These are phyloP conservation scores for Prunus kanzakura DNA, from an alignment of 306 rosid species.

Conservation along the genomic window DNA sequence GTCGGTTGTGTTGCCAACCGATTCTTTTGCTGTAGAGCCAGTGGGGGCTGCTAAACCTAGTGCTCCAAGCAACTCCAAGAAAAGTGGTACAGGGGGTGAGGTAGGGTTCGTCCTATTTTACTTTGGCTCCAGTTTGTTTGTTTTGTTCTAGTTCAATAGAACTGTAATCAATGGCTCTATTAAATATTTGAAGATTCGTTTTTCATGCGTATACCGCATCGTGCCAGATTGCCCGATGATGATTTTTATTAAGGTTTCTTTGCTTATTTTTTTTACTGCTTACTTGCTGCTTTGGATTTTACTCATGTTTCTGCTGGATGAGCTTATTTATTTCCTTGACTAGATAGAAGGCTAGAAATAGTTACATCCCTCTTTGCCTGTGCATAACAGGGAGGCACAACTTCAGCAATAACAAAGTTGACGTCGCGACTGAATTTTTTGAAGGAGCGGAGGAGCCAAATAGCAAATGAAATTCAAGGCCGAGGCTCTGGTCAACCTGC, in stretches of 20 bases:
- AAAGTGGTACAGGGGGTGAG: conserved; percentile 52
- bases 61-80: conserved; percentile 42
- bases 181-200: not conserved
- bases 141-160: not conserved
- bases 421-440: conserved; percentile 72
- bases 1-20: conserved; percentile 7
- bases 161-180: not conserved
- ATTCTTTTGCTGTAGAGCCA: conserved; percentile 17
- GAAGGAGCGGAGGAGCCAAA: conserved; percentile 71
- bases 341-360: conserved; percentile 27
- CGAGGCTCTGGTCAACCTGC: conserved; percentile 33
- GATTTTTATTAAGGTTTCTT: not conserved
- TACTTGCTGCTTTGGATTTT: not conserved
- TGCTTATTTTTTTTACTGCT: not conserved
- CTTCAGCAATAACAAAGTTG: conserved; percentile 73
- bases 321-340: conserved; percentile 2
- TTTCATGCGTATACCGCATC: not conserved
- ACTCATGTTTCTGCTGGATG: not conserved
- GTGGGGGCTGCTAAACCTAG: conserved; percentile 8
- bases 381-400: conserved; percentile 54
- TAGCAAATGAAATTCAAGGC: conserved; percentile 54
- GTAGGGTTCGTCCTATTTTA: conserved; percentile 40
- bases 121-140: not conserved
- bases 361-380: conserved; percentile 28
- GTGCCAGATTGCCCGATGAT: not conserved